Evolutionary conservation across 139 green algal genomes (phyloP).

Genomic region (Desmodesmus armatus): DNA sequence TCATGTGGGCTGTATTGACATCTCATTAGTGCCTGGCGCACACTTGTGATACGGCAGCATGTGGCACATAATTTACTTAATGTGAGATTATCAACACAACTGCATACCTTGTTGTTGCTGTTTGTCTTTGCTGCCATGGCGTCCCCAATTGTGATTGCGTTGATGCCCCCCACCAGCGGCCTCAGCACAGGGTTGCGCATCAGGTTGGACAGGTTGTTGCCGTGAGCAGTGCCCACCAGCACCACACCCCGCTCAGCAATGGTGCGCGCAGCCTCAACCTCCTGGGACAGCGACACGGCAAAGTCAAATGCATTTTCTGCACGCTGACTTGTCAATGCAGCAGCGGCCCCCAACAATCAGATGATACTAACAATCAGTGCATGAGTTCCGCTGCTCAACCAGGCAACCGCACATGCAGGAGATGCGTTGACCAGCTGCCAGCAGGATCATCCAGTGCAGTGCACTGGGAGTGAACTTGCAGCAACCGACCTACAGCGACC

Average conservation of each 20-base stretch:
- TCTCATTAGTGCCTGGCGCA: background rate
- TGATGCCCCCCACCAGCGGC: slow-evolving; percentile 84
- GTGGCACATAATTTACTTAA: background rate
- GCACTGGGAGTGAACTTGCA: no score
- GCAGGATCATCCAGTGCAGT: no score
- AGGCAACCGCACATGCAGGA: no score
- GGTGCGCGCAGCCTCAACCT: slow-evolving; percentile 80
- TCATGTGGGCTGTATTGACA: background rate
- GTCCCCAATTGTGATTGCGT: slow-evolving; percentile 73
- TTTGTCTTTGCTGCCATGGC: background rate
- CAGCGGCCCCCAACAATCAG: no score
- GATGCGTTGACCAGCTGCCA: no score
- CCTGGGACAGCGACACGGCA: slow-evolving; percentile 49
- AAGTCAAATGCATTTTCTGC: no score
- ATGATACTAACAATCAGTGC: no score
- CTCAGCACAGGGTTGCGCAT: slow-evolving; percentile 84
- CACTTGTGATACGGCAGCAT: background rate
- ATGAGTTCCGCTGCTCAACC: no score
- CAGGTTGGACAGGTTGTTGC: slow-evolving; percentile 51
- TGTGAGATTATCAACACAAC: background rate
- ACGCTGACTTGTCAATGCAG: no score
- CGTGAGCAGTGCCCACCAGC: slow-evolving; percentile 94
- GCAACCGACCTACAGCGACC: no score
- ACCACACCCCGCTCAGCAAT: slow-evolving; percentile 93
- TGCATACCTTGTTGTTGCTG: slow-evolving; percentile 26